A percentile compares a stretch with the other conserved stretches of the same genome.
Conservation (phyloP, 1,284 basidiomycete species). For the Papiliotrema terrestris region DNA sequence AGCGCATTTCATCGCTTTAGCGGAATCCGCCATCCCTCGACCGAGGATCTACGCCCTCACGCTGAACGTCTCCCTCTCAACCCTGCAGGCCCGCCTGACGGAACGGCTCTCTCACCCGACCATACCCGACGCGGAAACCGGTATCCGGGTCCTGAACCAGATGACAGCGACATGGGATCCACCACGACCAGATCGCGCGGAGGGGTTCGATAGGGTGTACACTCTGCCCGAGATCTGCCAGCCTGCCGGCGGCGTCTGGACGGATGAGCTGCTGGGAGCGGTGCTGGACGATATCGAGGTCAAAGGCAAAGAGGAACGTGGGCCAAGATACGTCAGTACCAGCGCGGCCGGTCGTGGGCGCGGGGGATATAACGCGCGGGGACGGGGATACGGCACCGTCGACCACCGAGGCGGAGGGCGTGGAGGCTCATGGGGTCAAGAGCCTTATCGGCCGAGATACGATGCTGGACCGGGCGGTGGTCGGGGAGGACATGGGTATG, state of each 20-base stretch:
- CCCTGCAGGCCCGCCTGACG: slow-evolving; percentile 30
- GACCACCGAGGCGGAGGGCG: too few relatives aligned
- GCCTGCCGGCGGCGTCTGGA: slow-evolving; percentile 24
- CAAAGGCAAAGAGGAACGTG: slow-evolving; percentile 1
- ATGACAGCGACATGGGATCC: slow-evolving; percentile 32
- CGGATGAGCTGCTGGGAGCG: slow-evolving; percentile 4
- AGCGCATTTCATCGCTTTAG: slow-evolving; percentile 43
- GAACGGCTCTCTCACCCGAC: slow-evolving; percentile 40
- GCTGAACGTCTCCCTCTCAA: slow-evolving; percentile 17
- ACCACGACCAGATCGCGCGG: slow-evolving; percentile 20
- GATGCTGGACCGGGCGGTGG: background rate
- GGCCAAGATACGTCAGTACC: background rate
- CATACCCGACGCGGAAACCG: slow-evolving; percentile 34
- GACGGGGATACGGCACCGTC: background rate
- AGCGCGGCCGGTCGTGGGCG: background rate
- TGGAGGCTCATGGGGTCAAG: too few relatives aligned
- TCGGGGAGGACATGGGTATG: too few relatives aligned
- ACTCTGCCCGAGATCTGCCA: slow-evolving; percentile 24
- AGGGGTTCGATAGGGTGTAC: slow-evolving; percentile 37
- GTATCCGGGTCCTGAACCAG: slow-evolving; percentile 33
- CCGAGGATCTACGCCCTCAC: slow-evolving; percentile 23
- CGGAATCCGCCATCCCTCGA: slow-evolving; percentile 10
- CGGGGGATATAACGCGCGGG: background rate
- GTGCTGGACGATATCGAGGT: slow-evolving; percentile 12
- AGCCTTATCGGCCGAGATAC: too few relatives aligned